Conservation (phyloP, 2,329 filamentous ascomycete genomes). For the Penicillium griseofulvum region DNA sequence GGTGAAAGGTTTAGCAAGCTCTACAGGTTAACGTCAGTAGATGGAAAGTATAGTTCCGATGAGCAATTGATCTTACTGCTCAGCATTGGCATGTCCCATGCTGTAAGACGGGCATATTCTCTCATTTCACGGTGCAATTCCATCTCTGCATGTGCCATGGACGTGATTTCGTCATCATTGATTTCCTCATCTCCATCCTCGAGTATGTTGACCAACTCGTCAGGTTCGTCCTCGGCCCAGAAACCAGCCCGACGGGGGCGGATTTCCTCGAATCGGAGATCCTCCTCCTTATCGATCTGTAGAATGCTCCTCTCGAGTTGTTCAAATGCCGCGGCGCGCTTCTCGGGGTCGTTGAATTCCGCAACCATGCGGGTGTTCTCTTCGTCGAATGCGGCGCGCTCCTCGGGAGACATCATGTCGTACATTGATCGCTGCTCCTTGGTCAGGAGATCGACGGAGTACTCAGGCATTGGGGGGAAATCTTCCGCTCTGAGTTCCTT, state of each 20-base stretch:
- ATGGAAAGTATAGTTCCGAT: background rate
- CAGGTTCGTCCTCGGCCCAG: slow-evolving; percentile 47
- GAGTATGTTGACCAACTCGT: slow-evolving; percentile 41
- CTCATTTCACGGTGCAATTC: slow-evolving; percentile 84
- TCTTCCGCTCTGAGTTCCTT: slow-evolving; percentile 31
- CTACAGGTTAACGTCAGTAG: slow-evolving; percentile 45
- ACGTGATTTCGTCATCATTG: slow-evolving; percentile 79
- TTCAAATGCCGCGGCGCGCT: slow-evolving; percentile 29
- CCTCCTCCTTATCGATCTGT: slow-evolving; percentile 32
- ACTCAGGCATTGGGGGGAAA: slow-evolving; percentile 32
- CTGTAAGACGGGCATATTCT: slow-evolving; percentile 80
- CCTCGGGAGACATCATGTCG: slow-evolving; percentile 39
- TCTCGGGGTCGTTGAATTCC: slow-evolving; percentile 37
- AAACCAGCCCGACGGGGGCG: slow-evolving; percentile 32
- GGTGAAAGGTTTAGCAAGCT: slow-evolving; percentile 79
- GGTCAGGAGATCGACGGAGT: slow-evolving; percentile 36
- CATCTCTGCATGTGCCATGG: slow-evolving; percentile 79
- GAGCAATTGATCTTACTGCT: slow-evolving; percentile 60
- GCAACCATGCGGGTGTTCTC: slow-evolving; percentile 37
- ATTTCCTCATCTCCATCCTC: slow-evolving; percentile 56
- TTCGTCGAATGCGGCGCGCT: slow-evolving; percentile 36
- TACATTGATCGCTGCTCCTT: slow-evolving; percentile 39
- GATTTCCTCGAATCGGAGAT: slow-evolving; percentile 31
- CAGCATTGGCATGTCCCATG: slow-evolving; percentile 94
- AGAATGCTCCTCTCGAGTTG: slow-evolving; percentile 34